These are phyloP conservation scores for Schizosaccharomyces japonicus DNA, from an alignment of 805 yeast genomes.

Conservation along the genomic window DNA sequence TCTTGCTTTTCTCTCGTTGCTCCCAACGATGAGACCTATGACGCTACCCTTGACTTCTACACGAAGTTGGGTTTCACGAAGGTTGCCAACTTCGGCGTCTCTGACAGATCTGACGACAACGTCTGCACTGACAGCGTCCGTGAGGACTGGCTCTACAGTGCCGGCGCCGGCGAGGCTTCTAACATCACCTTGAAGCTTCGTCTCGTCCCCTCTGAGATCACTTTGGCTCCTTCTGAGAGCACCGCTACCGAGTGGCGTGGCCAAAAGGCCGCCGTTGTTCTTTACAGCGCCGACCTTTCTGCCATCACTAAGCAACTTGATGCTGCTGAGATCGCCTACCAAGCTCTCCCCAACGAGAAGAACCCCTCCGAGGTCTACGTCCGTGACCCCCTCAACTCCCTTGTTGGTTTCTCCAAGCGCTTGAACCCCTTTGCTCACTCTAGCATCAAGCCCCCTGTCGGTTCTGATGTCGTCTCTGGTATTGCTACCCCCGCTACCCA, in stretches of 20 bases:
- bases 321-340: slow-evolving; percentile 20
- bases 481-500: neutral
- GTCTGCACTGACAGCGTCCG: slow-evolving; percentile 12
- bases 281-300: slow-evolving; percentile 23
- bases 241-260: slow-evolving; percentile 27
- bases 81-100: slow-evolving; percentile 1
- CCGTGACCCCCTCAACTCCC: slow-evolving; percentile 62
- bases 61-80: slow-evolving; percentile 21
- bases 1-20: slow-evolving; percentile 32
- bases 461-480: neutral
- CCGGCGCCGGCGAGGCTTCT: slow-evolving; percentile 15
- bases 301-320: slow-evolving; percentile 18
- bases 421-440: slow-evolving; percentile 14
- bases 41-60: slow-evolving; percentile 34
- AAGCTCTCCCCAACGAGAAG: slow-evolving; percentile 45
- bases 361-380: slow-evolving; percentile 55
- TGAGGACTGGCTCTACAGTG: slow-evolving; percentile 16
- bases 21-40: slow-evolving; percentile 22
- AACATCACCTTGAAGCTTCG: slow-evolving; percentile 11
- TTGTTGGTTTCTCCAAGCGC: slow-evolving; percentile 53
- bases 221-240: slow-evolving; percentile 10
- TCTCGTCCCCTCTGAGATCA: slow-evolving; percentile 8
- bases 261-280: slow-evolving; percentile 21
- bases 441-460: slow-evolving; percentile 7
- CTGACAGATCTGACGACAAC: neutral